Percentiles rank a stretch among this genome's conserved stretches.
These are phyloP conservation scores for Apiospora kogelbergensis DNA, from an alignment of 2,329 filamentous ascomycete species.

Conservation along the genomic window DNA sequence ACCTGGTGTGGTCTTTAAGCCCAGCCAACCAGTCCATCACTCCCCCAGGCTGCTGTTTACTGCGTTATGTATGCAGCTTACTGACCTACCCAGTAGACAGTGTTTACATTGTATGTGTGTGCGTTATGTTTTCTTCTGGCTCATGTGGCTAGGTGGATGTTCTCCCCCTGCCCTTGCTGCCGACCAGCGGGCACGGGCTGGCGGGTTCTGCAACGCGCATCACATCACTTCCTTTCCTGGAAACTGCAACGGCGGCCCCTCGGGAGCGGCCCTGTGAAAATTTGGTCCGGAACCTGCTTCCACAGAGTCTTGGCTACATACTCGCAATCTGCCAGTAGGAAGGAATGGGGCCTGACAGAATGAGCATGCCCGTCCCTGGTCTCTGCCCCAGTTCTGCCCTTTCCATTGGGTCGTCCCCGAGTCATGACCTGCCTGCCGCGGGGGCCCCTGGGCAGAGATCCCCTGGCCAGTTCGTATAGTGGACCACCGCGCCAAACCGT, in stretches of 20 bases:
- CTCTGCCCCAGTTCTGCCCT: too few species aligned
- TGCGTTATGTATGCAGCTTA: too few species aligned
- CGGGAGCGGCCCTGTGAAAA: not conserved
- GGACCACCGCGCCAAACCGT: not conserved
- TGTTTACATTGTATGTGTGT: too few species aligned
- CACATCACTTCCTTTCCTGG: conserved; percentile 1
- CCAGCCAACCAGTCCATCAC: too few species aligned
- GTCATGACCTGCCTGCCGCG: not conserved
- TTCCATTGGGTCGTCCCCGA: not conserved
- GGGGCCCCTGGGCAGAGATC: not conserved
- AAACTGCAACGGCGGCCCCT: not conserved
- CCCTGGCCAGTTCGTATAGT: conserved; percentile 2
- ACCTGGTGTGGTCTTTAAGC: too few species aligned
- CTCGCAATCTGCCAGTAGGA: not conserved
- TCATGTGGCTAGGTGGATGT: not conserved
- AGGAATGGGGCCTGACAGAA: not conserved
- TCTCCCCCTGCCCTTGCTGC: not conserved
- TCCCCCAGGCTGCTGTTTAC: too few species aligned
- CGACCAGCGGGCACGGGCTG: too few species aligned
- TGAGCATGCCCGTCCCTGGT: not conserved
- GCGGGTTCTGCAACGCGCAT: not conserved
- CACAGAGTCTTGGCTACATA: not conserved
- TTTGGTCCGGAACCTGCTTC: not conserved
- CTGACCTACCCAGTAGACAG: not conserved
- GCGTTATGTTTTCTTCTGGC: not conserved